Evolutionary conservation across 257 asterid genomes (phyloP), one percentile per base, ranked within the genome.

Genomic region (Nicotiana noctiflora): DNA sequence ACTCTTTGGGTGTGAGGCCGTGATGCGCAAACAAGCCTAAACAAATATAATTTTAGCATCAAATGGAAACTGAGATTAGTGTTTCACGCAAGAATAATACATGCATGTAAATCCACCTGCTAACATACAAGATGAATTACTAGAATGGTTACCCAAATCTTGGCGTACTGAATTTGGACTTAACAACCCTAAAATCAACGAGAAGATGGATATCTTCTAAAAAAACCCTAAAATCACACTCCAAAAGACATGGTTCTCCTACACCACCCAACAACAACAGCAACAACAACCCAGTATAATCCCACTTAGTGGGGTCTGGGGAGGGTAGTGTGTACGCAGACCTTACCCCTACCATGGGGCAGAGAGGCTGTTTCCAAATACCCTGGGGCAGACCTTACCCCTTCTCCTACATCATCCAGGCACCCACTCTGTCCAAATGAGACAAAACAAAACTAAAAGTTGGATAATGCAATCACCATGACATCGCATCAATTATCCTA

Each of bases 1-100:
- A 88, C 89, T 51, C 85, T 90, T 79, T 90, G 93, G 75, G 90
- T 90, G 86, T 93, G 97, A 52, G 98, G 94, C 18, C 84, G 86
- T 82, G 97, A 87, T 75, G 87, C 87, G 83, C 87, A 78, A 40
- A 95, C 97, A 75, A 91, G 90, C 97, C 98, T 95, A 79, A 52
- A 40, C 15, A 68, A 27, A 51, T 51, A 70, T 63, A 6, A 56
- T 18, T 64, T 49, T 13, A 72, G 37, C 61, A 74, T 74, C 23
- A 74, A 46, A 74, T 49, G 61, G 17, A 59, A 74, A 70, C 23
- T 14, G 61, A 75, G 32, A 62, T 32, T 57, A 12, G 31, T 78
- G 77, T 67, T 56, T n/a, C 32, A 34, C 13, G 76, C 64, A 68
- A 53, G 23, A 44, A 59, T 59, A 19, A 29, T 19, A 31, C 12